These are phyloP conservation scores for Theobroma grandiflorum DNA, from an alignment of 441 rosid genomes.

Conservation along the genomic window DNA sequence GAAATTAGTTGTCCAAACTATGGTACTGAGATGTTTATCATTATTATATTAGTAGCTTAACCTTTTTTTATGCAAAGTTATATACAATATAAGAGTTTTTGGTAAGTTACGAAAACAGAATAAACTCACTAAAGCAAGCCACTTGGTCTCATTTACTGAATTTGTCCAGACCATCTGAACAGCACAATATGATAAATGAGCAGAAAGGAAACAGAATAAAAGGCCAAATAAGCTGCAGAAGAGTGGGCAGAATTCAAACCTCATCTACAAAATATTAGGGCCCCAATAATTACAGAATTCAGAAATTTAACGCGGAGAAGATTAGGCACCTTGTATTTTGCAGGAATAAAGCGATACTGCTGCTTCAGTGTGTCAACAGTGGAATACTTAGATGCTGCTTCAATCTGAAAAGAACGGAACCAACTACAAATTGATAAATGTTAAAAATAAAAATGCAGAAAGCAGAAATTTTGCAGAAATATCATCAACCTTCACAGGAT, in stretches of 20 bases:
- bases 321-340: conserved; percentile 78
- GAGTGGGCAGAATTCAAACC: neutral
- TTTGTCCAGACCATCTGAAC: neutral
- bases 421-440: conserved; percentile 15
- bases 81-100: neutral
- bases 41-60: too few species aligned
- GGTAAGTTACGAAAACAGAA: neutral
- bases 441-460: conserved; percentile 11
- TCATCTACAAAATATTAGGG: neutral
- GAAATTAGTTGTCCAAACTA: neutral
- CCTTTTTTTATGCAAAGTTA: neutral
- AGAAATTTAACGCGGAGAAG: conserved; percentile 20
- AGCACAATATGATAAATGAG: neutral
- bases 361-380: conserved; percentile 94
- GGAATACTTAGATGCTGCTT: conserved; percentile 91
- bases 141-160: neutral
- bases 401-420: conserved; percentile 60
- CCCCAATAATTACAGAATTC: neutral
- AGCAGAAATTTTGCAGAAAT: conserved; percentile 1
- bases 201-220: neutral
- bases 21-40: neutral
- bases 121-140: neutral
- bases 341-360: conserved; percentile 76
- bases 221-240: neutral
- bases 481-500: conserved; percentile 86